phyloP scores from a whole-genome alignment of 2,329 filamentous ascomycete genomes.

The Basipetospora chlamydospora region DNA sequence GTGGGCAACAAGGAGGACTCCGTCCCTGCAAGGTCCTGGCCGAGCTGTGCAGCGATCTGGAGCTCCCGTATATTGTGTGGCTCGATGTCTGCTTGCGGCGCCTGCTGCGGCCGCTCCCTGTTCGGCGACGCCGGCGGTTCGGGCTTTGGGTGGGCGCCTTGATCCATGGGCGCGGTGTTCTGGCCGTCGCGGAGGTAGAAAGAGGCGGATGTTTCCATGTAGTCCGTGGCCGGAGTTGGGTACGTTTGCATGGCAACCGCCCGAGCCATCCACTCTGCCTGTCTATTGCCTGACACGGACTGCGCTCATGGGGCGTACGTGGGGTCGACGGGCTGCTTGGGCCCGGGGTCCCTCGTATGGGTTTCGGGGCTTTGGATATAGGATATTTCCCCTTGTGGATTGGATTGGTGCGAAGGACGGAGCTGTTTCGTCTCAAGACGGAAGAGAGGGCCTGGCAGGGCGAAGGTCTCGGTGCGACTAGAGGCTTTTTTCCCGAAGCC shows the following conservation, averaged over 20 bases:
- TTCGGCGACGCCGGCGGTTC: conserved; percentile 2
- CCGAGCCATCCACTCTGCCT: neutral
- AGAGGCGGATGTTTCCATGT: conserved; percentile 1
- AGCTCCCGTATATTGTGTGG: conserved; percentile 25
- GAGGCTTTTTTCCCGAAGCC: too few relatives aligned
- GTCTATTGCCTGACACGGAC: neutral
- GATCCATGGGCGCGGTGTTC: conserved; percentile 2
- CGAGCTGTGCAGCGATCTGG: conserved; percentile 42
- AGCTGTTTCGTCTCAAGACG: too few relatives aligned
- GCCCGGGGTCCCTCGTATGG: too few relatives aligned
- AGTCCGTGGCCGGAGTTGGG: neutral
- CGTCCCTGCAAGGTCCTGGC: conserved; percentile 33
- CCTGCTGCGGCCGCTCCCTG: neutral
- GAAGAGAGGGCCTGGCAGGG: too few relatives aligned
- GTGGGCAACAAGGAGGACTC: conserved; percentile 31
- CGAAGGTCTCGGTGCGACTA: too few relatives aligned
- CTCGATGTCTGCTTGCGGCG: conserved; percentile 1
- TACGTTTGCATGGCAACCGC: conserved; percentile 1
- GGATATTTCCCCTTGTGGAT: too few relatives aligned
- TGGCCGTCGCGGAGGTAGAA: conserved; percentile 3
- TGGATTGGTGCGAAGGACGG: too few relatives aligned
- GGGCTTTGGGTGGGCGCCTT: neutral
- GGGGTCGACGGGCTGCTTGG: too few relatives aligned
- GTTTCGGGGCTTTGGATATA: too few relatives aligned
- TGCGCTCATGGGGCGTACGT: neutral